These are phyloP conservation scores for Alternaria metachromatica DNA, from an alignment of 2,329 filamentous ascomycete genomes.

Conservation along the genomic window DNA sequence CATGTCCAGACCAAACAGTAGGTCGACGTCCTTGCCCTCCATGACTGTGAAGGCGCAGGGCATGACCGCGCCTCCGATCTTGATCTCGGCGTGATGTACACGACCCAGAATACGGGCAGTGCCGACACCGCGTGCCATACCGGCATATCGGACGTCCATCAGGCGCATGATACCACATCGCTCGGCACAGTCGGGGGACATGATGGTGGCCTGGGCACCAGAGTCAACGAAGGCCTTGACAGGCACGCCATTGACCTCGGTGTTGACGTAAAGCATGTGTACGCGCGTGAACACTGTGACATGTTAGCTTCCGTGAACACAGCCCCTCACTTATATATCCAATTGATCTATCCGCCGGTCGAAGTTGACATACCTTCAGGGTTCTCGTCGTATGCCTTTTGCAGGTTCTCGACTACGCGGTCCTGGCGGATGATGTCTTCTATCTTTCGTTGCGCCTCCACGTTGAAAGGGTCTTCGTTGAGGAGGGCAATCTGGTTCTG, in stretches of 20 bases:
- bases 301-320: constrained; percentile 18
- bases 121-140: constrained; percentile 90
- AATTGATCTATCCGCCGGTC: not conserved
- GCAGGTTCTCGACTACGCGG: constrained; percentile 90
- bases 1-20: constrained; percentile 95
- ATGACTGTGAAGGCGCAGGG: constrained; percentile 98
- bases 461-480: constrained; percentile 93
- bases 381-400: constrained; percentile 96
- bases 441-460: constrained; percentile 88
- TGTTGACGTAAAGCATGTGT: constrained; percentile 94
- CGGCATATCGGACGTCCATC: constrained; percentile 89
- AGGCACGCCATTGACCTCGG: constrained; percentile 89
- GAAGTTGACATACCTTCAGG: constrained; percentile 75
- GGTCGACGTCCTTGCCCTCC: constrained; percentile 96
- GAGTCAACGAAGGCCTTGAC: constrained; percentile 98
- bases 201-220: constrained; percentile 96
- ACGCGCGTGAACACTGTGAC: constrained; percentile 85
- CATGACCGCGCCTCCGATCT: constrained; percentile 84
- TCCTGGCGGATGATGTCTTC: constrained; percentile 98
- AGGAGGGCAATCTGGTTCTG: constrained; percentile 82
- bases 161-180: constrained; percentile 95
- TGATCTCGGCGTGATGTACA: constrained; percentile 94
- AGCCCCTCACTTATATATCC: not conserved
- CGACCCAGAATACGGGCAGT: constrained; percentile 94
- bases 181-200: constrained; percentile 93